Evolutionary conservation across 208 protist species (phyloP).

Genomic region (Crithidia acanthocephali): DNA sequence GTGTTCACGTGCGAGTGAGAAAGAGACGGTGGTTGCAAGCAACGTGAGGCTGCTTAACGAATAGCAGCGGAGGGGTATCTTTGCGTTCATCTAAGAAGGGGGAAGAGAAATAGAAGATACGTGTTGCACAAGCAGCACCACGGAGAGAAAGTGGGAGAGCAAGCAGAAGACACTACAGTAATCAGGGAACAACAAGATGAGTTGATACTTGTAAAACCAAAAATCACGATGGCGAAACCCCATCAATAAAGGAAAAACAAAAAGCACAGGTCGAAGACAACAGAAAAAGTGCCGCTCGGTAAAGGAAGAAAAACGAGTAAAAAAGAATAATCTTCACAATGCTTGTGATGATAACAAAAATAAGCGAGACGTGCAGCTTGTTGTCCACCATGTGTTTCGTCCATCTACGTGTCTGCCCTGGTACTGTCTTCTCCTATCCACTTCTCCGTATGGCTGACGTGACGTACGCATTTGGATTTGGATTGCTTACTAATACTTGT

Average conservation of each 20-base stretch:
- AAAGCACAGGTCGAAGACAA: no score
- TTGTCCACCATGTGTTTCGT: conserved; percentile 2
- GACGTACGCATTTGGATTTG: conserved; percentile 5
- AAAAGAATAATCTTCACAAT: background rate
- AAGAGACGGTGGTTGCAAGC: no score
- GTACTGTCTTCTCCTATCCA: background rate
- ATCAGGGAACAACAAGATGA: background rate
- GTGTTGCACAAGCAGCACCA: conserved; percentile 3
- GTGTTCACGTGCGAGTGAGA: conserved; percentile 1
- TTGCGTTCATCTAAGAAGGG: conserved; percentile 13
- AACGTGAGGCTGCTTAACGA: background rate
- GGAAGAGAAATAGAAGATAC: conserved; percentile 18
- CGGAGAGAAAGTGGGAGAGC: conserved; percentile 3
- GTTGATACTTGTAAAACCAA: no score
- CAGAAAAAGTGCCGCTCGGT: no score
- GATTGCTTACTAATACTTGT: conserved; percentile 32
- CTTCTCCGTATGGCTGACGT: background rate
- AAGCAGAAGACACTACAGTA: conserved; percentile 8
- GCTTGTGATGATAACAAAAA: background rate
- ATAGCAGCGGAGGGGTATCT: conserved; percentile 14
- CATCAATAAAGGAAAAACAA: no score
- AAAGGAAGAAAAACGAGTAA: background rate
- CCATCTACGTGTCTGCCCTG: background rate
- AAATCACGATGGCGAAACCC: no score
- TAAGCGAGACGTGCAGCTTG: background rate